Percentiles rank a stretch among this genome's conserved stretches.
These are phyloP conservation scores for Penicillium sp. DNA, from an alignment of 2,329 filamentous ascomycete species.

Conservation along the genomic window DNA sequence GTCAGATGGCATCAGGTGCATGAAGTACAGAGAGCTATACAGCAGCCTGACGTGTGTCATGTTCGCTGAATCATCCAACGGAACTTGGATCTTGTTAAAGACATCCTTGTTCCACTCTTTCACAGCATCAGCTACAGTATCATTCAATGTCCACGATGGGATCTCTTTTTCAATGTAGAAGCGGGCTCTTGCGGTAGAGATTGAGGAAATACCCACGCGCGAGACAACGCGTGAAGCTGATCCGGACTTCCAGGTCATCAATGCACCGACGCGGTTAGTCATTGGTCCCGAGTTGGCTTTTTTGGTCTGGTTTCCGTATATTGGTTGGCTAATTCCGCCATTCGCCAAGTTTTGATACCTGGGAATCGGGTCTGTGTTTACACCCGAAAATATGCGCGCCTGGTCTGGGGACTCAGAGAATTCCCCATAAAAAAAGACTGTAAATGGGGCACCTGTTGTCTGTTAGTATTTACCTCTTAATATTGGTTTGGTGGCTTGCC, in stretches of 20 bases:
- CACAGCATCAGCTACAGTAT: slow-evolving; percentile 52
- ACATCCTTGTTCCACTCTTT: slow-evolving; percentile 62
- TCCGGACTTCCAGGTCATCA: slow-evolving; percentile 61
- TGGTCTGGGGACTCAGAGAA: slow-evolving; percentile 40
- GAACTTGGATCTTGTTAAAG: slow-evolving; percentile 46
- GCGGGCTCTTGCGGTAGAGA: slow-evolving; percentile 65
- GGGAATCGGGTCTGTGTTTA: slow-evolving; percentile 37
- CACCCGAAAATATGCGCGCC: slow-evolving; percentile 39
- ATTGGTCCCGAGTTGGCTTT: slow-evolving; percentile 58
- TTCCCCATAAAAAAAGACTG: slow-evolving; percentile 48
- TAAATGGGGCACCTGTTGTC: slow-evolving; percentile 37
- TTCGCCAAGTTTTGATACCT: slow-evolving; percentile 55
- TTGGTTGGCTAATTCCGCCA: slow-evolving; percentile 57
- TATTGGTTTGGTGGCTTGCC: slow-evolving; percentile 22
- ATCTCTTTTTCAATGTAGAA: slow-evolving; percentile 66
- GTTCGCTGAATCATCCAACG: slow-evolving; percentile 32
- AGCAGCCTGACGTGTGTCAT: slow-evolving; percentile 30
- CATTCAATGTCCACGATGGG: slow-evolving; percentile 61
- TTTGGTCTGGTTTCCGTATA: slow-evolving; percentile 54
- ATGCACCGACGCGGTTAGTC: slow-evolving; percentile 57
- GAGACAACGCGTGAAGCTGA: slow-evolving; percentile 55
- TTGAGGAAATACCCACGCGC: slow-evolving; percentile 67
- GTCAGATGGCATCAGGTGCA: slow-evolving; percentile 68
- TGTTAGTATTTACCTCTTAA: not conserved
- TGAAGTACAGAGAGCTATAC: slow-evolving; percentile 56